Conservation (phyloP, 305 asterid species). For the Ajuga reptans region DNA sequence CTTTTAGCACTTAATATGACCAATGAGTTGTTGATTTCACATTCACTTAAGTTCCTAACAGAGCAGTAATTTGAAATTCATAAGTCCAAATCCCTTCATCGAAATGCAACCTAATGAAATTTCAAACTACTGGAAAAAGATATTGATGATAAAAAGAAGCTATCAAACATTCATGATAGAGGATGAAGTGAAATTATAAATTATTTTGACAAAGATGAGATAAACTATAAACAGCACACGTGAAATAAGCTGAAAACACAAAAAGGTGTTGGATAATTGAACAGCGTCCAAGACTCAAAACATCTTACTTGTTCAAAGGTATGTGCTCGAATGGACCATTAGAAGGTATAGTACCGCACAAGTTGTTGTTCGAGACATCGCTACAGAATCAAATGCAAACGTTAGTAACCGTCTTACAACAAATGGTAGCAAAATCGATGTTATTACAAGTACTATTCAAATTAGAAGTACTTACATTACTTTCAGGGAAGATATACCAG, state of each 20-base stretch:
- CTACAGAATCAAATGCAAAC: constrained; percentile 35
- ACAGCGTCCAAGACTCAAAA: not conserved
- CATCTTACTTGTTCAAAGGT: constrained; percentile 75
- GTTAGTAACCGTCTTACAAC: not conserved
- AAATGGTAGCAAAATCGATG: constrained; percentile 3
- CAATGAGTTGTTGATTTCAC: not conserved
- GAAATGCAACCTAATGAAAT: not conserved
- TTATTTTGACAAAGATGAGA: constrained; percentile 3
- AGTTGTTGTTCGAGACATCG: constrained; percentile 78
- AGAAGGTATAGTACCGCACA: constrained; percentile 85
- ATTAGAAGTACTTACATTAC: constrained; percentile 66
- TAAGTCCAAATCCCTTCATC: not conserved
- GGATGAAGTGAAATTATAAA: not conserved
- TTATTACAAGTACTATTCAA: not conserved
- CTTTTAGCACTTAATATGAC: not conserved
- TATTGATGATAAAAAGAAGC: no score
- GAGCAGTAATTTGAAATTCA: not conserved
- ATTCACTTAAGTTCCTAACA: not conserved
- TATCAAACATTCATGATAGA: not conserved
- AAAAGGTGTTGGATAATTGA: not conserved
- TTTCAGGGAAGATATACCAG: constrained; percentile 61
- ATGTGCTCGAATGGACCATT: constrained; percentile 83
- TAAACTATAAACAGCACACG: not conserved
- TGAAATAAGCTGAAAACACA: not conserved
- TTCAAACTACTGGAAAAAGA: no score